Conservation (phyloP, 1,284 basidiomycete species). For the Cryptococcus neoformans region DNA sequence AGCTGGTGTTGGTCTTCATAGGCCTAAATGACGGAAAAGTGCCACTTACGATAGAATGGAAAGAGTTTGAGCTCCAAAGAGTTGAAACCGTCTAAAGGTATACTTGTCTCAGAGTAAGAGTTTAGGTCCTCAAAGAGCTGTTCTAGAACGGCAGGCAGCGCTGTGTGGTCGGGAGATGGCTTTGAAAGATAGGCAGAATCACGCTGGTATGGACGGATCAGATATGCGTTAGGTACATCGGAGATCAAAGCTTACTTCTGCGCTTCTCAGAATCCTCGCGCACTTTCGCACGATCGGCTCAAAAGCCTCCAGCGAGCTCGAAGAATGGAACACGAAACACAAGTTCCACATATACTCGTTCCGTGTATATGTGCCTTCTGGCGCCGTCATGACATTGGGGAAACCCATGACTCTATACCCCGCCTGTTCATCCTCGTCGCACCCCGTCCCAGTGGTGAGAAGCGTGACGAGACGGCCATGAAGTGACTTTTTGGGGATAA, state of each 20-base stretch:
- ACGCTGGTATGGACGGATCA: slow-evolving; percentile 56
- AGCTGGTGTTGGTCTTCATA: not conserved
- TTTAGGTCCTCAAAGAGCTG: slow-evolving; percentile 97
- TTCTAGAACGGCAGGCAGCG: slow-evolving; percentile 82
- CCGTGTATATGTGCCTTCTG: slow-evolving; percentile 62
- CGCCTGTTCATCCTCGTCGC: slow-evolving; percentile 16
- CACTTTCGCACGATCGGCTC: slow-evolving; percentile 95
- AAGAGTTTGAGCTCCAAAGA: slow-evolving; percentile 94
- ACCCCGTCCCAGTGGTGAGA: slow-evolving; percentile 50
- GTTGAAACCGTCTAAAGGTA: slow-evolving; percentile 82
- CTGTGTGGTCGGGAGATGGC: slow-evolving; percentile 61
- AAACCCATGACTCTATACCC: slow-evolving; percentile 80
- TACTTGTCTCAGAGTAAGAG: slow-evolving; percentile 92
- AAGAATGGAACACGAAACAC: slow-evolving; percentile 88
- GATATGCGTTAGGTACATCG: not conserved
- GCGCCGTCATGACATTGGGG: slow-evolving; percentile 65
- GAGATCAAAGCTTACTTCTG: slow-evolving; percentile 61
- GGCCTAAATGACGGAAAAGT: not conserved
- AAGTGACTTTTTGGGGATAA: slow-evolving; percentile 82
- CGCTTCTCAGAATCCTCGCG: slow-evolving; percentile 80
- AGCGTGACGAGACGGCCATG: slow-evolving; percentile 81
- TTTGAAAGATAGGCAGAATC: slow-evolving; percentile 85
- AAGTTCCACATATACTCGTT: slow-evolving; percentile 94
- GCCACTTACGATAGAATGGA: slow-evolving; percentile 69
- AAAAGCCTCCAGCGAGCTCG: slow-evolving; percentile 88